Conservation (phyloP, 2,329 filamentous ascomycete species). For the Verticillium nonalfalfae region DNA sequence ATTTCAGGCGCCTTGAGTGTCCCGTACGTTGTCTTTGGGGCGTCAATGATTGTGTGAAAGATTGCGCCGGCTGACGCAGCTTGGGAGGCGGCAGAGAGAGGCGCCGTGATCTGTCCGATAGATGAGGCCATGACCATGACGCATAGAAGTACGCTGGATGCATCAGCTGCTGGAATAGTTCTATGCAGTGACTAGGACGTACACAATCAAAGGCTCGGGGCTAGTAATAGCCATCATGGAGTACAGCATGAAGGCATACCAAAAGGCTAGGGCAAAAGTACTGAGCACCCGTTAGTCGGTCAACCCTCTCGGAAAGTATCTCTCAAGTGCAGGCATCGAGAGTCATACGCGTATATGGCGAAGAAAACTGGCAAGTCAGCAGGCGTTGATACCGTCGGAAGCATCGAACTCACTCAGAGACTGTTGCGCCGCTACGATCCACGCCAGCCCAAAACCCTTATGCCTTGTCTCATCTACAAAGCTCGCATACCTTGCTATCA, state of each 20-base stretch:
- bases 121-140: constrained; percentile 29
- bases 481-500: constrained; percentile 25
- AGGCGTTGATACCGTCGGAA: background rate
- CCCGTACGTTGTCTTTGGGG: constrained; percentile 12
- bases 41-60: constrained; percentile 21
- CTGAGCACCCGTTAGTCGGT: constrained; percentile 14
- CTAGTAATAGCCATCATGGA: constrained; percentile 11
- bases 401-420: constrained; percentile 12
- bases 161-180: constrained; percentile 16
- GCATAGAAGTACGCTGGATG: constrained; percentile 23
- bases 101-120: constrained; percentile 28
- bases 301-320: background rate
- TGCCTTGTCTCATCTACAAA: constrained; percentile 28
- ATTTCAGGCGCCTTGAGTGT: constrained; percentile 15
- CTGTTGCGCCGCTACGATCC: constrained; percentile 17
- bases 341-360: constrained; percentile 12
- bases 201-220: constrained; percentile 14
- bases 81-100: constrained; percentile 26
- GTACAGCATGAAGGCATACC: constrained; percentile 25
- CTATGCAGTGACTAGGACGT: background rate
- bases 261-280: constrained; percentile 34
- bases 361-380: constrained; percentile 12
- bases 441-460: constrained; percentile 17
- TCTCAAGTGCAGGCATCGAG: too few relatives aligned
- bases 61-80: constrained; percentile 20